phyloP scores from a whole-genome alignment of 345 rosid genomes.

The Turnera subulata region DNA sequence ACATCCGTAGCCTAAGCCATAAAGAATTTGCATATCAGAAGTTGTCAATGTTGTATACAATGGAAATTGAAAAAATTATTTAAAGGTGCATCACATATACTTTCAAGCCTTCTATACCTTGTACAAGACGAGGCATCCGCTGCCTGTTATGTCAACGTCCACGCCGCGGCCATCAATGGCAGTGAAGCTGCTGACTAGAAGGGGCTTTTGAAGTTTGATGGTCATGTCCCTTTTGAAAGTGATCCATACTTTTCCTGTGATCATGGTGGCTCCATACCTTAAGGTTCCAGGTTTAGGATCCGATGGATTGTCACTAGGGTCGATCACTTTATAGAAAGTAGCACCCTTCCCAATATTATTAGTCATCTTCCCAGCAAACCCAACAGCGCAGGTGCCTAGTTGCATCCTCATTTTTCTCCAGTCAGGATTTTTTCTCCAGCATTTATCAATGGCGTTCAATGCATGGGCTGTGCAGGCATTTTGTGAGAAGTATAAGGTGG shows the following conservation, averaged over 20 bases:
- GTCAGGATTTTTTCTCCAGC: constrained; percentile 50
- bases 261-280: constrained; percentile 57
- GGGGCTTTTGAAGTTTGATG: constrained; percentile 49
- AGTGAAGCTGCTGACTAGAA: constrained; percentile 61
- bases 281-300: constrained; percentile 63
- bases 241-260: constrained; percentile 59
- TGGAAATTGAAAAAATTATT: neutral
- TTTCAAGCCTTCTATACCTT: constrained; percentile 16
- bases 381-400: constrained; percentile 56
- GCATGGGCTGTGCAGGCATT: constrained; percentile 7
- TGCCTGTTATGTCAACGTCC: constrained; percentile 47
- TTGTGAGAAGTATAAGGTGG: constrained; percentile 11
- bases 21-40: neutral
- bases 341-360: constrained; percentile 49
- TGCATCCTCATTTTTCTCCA: constrained; percentile 49
- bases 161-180: constrained; percentile 72
- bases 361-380: constrained; percentile 64
- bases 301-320: constrained; percentile 59
- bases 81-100: neutral
- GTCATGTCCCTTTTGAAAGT: constrained; percentile 60
- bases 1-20: constrained; percentile 41
- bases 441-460: constrained; percentile 62
- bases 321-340: constrained; percentile 44
- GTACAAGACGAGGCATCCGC: constrained; percentile 53
- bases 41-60: neutral